Base-by-base conservation (phyloP, 1,284 basidiomycete genomes). In the Puccinia triticina region DNA sequence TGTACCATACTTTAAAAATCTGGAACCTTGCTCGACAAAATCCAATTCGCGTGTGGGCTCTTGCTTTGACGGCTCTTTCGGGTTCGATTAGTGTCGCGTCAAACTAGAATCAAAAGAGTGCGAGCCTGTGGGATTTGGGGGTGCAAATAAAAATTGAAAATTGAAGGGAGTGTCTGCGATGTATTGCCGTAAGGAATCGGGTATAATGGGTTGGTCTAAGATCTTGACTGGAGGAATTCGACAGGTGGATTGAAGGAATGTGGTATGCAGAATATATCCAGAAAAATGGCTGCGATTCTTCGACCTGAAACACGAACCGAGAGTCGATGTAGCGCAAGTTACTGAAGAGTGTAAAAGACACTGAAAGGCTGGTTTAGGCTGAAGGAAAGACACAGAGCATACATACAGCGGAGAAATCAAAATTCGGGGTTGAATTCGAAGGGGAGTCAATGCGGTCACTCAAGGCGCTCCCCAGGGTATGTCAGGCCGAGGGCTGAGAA, bases 221-320 rank as follows among this genome's bases (percentile, higher is more conserved):
- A 29, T 61, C 29, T 61, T 61, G 59, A 14, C 29, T 61, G 59
- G 29, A 32, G 59, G 59, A 61, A 32, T 61, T 61, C 29, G 59
- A 32, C 18, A 34, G 59, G 59, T 61, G 26, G 14, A 61, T 14
- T 61, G 14, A 61, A 61, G 26, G 59, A 61, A 61, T 61, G 59
- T 61, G 57, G 21, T 59, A 14, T 46, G 43, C 14, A 61, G 10
- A 18, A 34, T 61, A 32, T 34, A 61, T 34, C 26, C 59, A 50
- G 48, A 50, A 50, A 18, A 50, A 2, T 50, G 11, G 16, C 48
- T 10, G 18, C 10, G 16, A 50, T 50, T 14, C 26, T n/a, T 34
- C 26, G 32, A 61, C 14, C 29, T 29, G 29, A n/a, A 32, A 61
- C 57, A n/a, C 57, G 26, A 59, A 8, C 57, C 26, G n/a, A 29